Evolutionary conservation across 108 stramenopile genomes (phyloP), one percentile per base, ranked within the genome.

Genomic region (Nannochloropsis gaditana): DNA sequence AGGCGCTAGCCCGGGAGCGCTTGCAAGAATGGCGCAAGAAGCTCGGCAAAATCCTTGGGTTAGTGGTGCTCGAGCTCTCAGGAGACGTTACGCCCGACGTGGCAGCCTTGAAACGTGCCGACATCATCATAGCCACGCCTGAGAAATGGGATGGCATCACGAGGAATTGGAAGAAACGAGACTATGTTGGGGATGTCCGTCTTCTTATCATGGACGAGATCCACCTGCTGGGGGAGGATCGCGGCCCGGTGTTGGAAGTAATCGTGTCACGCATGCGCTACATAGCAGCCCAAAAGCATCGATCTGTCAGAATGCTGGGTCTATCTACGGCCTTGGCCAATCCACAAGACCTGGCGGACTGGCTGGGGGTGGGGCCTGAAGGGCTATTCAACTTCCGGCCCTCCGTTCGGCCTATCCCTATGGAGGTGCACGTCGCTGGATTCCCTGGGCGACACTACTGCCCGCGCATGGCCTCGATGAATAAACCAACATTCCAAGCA

Each of bases 121-220:
- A 98, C 86, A 93, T 99, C 41, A 91, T 99, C 9, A 92, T 99
- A 43, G 96, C 97, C 84, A 99, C 99, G 21, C 99, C 99, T 31
- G 99, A 99, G 90, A 99, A 99, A 89, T 99, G 96, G 96, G 99
- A 99, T 87, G 92, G 97, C 43, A 93, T 99, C 83, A 94, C 96
- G 42, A 89, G 99, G 82, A 93, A 94, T 11, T 99, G 98, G 98
- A 92, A 93, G 85, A 92, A 92, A n/a, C 85, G 90, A 9, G 86
- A 87, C 83, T 86, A 91, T 81, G 88, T 87, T 80, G 44, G 88
- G 83, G 31, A 94, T 43, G 95, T 96, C 21, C 92, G 94, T 9
- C 89, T 97, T 42, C 90, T 99, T 9, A 93, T 99, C 83, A 96
- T 99, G 84, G 99, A 99, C 87, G 99, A 99, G 88, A 97, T 99